Base-by-base conservation (phyloP, 495 filamentous ascomycete species). In the Stereocaulon alpinum region DNA sequence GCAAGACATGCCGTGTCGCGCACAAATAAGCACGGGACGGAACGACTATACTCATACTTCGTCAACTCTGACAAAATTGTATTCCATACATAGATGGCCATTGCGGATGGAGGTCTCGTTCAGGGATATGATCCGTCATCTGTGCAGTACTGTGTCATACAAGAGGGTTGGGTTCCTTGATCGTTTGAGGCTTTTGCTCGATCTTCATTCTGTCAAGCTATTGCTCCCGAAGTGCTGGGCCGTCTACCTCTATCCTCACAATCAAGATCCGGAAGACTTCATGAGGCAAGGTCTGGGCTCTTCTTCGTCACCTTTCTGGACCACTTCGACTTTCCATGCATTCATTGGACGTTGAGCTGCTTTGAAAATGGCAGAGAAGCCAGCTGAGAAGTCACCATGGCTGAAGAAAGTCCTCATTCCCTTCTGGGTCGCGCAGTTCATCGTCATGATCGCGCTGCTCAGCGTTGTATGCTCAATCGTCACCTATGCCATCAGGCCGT, bases 361-460 rank as follows among this genome's bases (percentile, higher is more conserved):
- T 24, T 24, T 24, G 22, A 29, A 37, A 6, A 49, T 49, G 45
- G 24, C 45, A 27, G 29, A 40, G 22, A 45, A 41, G 2, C 20
- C 51, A 15, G 18, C 29, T 5, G 32, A 29, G 10, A 53, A 63
- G 14, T 60, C 66, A 11, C 68, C 66, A 49, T 72, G 72, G 72
- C 58, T 66, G 10, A 72, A 70, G 41, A 14, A 56, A 11, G 61
- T 70, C n/a, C 62, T 74, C 11, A 63, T 72, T 18, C 72, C 72
- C n/a, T 68, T 70, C 59, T 72, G 70, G 70, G 52, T 54, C 9
- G 18, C 69, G 24, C 68, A 74, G 29, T 17, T 72, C 3, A 24
- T 63, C 15, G 56, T 67, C 27, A 42, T 62, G 47, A 15, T 61
- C 43, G 29, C 61, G 12, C 56, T 68, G 34, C 62, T 67, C 14